Conservation (phyloP, 2,329 filamentous ascomycete species). For the Cercospora berteroae region DNA sequence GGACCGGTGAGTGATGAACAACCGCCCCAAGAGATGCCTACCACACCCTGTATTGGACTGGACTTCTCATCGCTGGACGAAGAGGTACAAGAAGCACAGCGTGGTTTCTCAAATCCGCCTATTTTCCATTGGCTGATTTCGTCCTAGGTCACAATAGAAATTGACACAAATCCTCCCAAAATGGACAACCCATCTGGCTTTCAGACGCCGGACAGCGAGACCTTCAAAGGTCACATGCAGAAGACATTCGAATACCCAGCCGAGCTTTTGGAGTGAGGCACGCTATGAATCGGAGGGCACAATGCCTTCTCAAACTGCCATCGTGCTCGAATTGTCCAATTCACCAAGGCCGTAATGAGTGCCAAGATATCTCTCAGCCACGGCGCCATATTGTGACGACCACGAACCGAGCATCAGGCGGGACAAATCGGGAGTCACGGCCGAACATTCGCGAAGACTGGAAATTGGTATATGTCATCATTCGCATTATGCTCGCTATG, state of each 20-base stretch:
- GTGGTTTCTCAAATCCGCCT: not conserved
- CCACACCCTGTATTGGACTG: slow-evolving; percentile 34
- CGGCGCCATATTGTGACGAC: not conserved
- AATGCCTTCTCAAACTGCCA: not conserved
- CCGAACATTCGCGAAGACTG: not conserved
- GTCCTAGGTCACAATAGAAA: slow-evolving; percentile 49
- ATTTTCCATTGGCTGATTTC: slow-evolving; percentile 14
- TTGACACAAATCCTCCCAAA: slow-evolving; percentile 49
- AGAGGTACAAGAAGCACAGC: slow-evolving; percentile 46
- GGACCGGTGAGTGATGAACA: slow-evolving; percentile 58
- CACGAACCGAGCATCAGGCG: not conserved
- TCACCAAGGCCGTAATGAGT: not conserved
- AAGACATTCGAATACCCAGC: slow-evolving; percentile 39
- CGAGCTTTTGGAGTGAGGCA: slow-evolving; percentile 38
- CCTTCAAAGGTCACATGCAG: slow-evolving; percentile 35
- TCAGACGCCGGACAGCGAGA: slow-evolving; percentile 30
- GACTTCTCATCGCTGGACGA: slow-evolving; percentile 57
- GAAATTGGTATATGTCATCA: not conserved
- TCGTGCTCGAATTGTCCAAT: not conserved
- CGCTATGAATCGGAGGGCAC: not conserved
- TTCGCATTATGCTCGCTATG: slow-evolving; percentile 8
- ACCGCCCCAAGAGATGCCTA: slow-evolving; percentile 14
- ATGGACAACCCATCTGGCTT: slow-evolving; percentile 37
- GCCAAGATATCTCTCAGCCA: not conserved
- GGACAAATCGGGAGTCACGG: not conserved